Conservation (phyloP, 1,284 basidiomycete genomes). For the Caloboletus firmus region DNA sequence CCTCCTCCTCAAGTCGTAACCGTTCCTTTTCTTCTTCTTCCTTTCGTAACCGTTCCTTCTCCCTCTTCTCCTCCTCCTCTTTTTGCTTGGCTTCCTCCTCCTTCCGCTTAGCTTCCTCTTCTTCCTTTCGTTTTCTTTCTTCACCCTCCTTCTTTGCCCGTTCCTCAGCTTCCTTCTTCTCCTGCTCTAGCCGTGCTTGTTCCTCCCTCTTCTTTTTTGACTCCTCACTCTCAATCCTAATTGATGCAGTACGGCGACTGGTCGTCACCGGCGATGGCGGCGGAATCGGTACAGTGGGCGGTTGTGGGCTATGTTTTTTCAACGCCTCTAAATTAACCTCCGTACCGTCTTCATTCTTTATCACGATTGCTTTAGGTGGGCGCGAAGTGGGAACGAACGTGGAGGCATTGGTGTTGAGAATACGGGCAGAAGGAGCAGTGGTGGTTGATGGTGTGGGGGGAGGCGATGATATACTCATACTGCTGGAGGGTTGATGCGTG, state of each 20-base stretch:
- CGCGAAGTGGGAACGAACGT: slow-evolving; percentile 57
- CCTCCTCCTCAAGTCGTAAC: slow-evolving; percentile 40
- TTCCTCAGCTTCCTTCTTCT: slow-evolving; percentile 39
- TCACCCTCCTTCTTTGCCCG: slow-evolving; percentile 36
- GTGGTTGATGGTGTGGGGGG: slow-evolving; percentile 65
- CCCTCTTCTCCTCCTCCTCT: slow-evolving; percentile 33
- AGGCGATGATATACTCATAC: slow-evolving; percentile 57
- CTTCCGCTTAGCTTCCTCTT: slow-evolving; percentile 36
- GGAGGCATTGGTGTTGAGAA: slow-evolving; percentile 60
- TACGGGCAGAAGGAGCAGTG: slow-evolving; percentile 40
- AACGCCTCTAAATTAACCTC: slow-evolving; percentile 58
- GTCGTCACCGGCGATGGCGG: slow-evolving; percentile 41
- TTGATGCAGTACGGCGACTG: slow-evolving; percentile 37
- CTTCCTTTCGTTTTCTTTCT: slow-evolving; percentile 41
- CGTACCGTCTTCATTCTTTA: slow-evolving; percentile 52
- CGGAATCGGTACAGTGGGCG: slow-evolving; percentile 44
- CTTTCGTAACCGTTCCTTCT: slow-evolving; percentile 40
- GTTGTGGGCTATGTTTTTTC: slow-evolving; percentile 46
- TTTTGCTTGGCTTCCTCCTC: slow-evolving; percentile 36
- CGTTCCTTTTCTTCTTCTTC: slow-evolving; percentile 41
- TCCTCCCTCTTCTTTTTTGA: slow-evolving; percentile 53
- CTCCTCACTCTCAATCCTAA: slow-evolving; percentile 59
- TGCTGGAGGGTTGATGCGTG: slow-evolving; percentile 48
- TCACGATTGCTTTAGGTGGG: slow-evolving; percentile 33
- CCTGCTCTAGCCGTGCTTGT: slow-evolving; percentile 48